Base-by-base conservation (phyloP, 305 asterid genomes). In the Fraxinus paxiana region DNA sequence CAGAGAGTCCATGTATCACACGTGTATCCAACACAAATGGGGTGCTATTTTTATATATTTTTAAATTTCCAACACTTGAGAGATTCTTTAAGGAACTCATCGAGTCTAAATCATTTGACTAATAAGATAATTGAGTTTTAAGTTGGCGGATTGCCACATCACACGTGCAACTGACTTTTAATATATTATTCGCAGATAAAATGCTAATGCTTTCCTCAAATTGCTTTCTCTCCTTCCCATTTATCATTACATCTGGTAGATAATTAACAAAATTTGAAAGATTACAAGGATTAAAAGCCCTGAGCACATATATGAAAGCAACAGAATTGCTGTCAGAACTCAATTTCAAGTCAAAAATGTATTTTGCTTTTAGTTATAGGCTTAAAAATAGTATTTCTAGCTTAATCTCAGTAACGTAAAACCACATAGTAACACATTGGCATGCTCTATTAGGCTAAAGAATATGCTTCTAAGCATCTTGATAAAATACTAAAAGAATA, bases 311-410 rank as follows among this genome's bases (percentile, higher is more conserved):
- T 67, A 35, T 9, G 46, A 41, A 22, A 41, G 76, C 12, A 46
- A 37, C 37, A 65, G 13, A 43, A 80, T 70, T 65, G 75, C 65
- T 37, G 75, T 18, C 72, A 75, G 37, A 80, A 35, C 73, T 72
- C 46, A 59, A 73, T 51, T 77, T 61, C 56, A 72, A 54, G 56
- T 77, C 9, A 15, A 56, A 56, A 6, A 54, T 13, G n/a, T 77
- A 30, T 20, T 22, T 31, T 65, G 81, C 48, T 56, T 7, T 69
- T 63, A 63, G 38, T 10, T 70, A 10, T 20, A 76, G 63, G 13
- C 33, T 41, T 76, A 35, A 61, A 22, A 61, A 65, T 10, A 28
- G 65, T 46, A 77, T 12, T 77, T 82, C 59, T 41, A 43, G 76
- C 76, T 59, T 13, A 63, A 15, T 38, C 17, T 59, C 69, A 59